Conservation (phyloP, 164 flowering plant species). For the Pachysandra terminalis region DNA sequence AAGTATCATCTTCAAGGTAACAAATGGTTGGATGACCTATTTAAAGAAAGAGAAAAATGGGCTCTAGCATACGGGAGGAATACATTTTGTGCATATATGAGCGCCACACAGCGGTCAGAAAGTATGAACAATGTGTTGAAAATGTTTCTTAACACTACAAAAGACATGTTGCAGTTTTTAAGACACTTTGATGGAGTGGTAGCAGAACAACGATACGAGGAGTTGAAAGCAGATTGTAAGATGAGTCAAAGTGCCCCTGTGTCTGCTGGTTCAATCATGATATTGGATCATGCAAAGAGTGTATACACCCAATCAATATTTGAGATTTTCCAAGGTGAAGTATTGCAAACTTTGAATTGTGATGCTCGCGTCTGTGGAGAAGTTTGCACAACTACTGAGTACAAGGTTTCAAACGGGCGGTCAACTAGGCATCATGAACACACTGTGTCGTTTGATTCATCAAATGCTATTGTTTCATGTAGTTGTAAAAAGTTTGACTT, state of each 20-base stretch:
- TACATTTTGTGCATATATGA: slow-evolving; percentile 4
- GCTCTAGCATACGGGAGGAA: slow-evolving; percentile 1
- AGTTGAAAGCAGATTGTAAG: not conserved
- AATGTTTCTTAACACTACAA: not conserved
- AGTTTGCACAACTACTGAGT: not conserved
- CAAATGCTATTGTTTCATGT: not conserved
- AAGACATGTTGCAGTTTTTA: not conserved
- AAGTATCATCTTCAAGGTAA: not conserved
- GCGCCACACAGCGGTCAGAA: not conserved
- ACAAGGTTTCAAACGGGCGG: too few species aligned
- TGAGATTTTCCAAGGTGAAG: not conserved
- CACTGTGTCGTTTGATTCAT: slow-evolving; percentile 3
- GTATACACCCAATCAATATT: slow-evolving; percentile 1
- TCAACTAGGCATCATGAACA: not conserved
- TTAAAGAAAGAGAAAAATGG: not conserved
- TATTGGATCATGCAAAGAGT: slow-evolving; percentile 2
- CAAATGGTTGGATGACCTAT: not conserved
- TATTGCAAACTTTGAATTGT: not conserved
- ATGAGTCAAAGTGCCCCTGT: not conserved
- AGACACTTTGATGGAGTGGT: not conserved
- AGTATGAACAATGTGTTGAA: not conserved
- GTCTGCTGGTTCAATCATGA: not conserved
- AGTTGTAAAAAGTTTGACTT: slow-evolving; percentile 13
- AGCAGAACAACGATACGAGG: slow-evolving; percentile 1
- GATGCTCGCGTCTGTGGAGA: not conserved